Evolutionary conservation across 331 rosid species (phyloP).

Genomic region (Telfairia occidentalis): DNA sequence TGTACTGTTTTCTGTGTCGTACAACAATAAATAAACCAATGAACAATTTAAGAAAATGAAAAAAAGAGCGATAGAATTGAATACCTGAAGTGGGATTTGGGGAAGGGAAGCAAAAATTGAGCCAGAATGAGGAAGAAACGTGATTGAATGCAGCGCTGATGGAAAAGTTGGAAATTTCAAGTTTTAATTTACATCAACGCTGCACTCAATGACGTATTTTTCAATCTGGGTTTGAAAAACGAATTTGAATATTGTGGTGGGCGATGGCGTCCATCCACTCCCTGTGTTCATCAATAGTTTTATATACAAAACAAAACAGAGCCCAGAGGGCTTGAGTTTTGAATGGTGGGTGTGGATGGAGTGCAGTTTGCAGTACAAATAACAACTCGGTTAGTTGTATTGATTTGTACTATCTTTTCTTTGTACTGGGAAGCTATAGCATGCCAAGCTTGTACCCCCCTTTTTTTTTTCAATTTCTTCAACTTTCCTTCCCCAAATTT

Average conservation of each 20-base stretch:
- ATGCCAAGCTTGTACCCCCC: background rate
- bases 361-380: conserved; percentile 5
- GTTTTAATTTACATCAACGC: conserved; percentile 50
- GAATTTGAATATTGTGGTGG: background rate
- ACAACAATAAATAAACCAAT: background rate
- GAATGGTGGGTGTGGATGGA: background rate
- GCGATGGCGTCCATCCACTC: background rate
- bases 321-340: too few species aligned
- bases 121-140: conserved; percentile 34
- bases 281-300: background rate
- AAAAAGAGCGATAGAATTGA: too few species aligned
- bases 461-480: background rate
- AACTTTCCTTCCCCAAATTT: background rate
- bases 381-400: background rate
- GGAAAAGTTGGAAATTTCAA: conserved; percentile 29
- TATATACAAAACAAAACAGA: too few species aligned
- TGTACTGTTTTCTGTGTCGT: background rate
- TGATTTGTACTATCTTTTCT: background rate
- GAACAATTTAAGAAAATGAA: background rate
- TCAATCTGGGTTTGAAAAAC: conserved; percentile 26
- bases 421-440: background rate
- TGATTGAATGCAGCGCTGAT: conserved; percentile 52
- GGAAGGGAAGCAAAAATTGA: background rate
- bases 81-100: background rate
- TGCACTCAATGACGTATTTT: conserved; percentile 90